Percentiles rank a stretch among this genome's conserved stretches.
These are phyloP conservation scores for Arthroderma sp. DNA, from an alignment of 2,329 filamentous ascomycete genomes.

Conservation along the genomic window DNA sequence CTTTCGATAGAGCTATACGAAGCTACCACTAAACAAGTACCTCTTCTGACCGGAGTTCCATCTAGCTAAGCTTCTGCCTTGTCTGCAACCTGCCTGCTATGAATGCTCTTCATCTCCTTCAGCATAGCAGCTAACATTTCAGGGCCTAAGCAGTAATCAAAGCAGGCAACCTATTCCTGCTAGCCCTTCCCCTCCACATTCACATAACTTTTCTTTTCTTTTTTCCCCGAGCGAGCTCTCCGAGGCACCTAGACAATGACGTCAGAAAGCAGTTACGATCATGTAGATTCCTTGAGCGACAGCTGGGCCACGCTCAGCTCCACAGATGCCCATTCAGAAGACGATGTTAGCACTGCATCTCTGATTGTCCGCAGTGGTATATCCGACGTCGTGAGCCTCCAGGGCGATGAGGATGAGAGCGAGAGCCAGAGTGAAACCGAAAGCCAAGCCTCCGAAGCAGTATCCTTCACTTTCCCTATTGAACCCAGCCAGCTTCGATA, in stretches of 20 bases:
- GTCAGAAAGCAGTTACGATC: constrained; percentile 1
- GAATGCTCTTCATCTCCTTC: not conserved
- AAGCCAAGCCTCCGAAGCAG: constrained; percentile 18
- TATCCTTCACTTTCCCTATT: constrained; percentile 11
- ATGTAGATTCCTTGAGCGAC: constrained; percentile 25
- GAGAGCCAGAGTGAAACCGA: constrained; percentile 23
- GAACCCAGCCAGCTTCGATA: too few species aligned
- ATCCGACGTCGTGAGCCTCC: constrained; percentile 33
- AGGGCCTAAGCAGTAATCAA: not conserved
- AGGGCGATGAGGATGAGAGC: constrained; percentile 25
- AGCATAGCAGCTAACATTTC: not conserved
- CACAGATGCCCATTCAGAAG: constrained; percentile 32
- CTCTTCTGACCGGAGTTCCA: too few species aligned
- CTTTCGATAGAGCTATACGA: too few species aligned
- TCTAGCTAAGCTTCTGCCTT: too few species aligned
- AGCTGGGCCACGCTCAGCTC: constrained; percentile 34
- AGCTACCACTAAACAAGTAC: too few species aligned
- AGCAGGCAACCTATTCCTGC: not conserved
- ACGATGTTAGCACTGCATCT: constrained; percentile 29
- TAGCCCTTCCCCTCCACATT: not conserved
- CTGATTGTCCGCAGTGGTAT: constrained; percentile 29
- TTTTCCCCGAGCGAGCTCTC: too few species aligned
- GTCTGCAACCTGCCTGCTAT: too few species aligned
- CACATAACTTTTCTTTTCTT: too few species aligned
- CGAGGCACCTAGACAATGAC: constrained; percentile 5